A percentile compares a stretch with the other conserved stretches of the same genome.
These are phyloP conservation scores for Pancytospora epiphaga DNA, from an alignment of 371 early-diverging fungal genomes.

Conservation along the genomic window DNA sequence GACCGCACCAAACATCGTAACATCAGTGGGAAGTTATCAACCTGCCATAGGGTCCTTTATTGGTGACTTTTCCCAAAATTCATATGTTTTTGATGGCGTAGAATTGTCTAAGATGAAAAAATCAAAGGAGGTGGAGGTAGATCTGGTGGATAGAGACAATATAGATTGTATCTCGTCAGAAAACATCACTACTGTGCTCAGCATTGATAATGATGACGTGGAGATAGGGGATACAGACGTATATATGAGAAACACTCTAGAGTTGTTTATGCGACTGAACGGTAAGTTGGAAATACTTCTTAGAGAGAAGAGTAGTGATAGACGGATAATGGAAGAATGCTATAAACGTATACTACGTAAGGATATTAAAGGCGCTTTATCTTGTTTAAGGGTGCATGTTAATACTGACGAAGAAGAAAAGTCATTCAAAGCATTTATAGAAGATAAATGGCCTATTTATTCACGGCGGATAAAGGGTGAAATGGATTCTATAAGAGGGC, in stretches of 20 bases:
- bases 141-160: neutral
- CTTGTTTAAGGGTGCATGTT: neutral
- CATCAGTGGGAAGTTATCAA: too few relatives aligned
- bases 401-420: neutral
- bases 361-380: neutral
- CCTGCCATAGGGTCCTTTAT: too few relatives aligned
- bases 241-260: constrained; percentile 13
- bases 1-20: too few relatives aligned
- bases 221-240: constrained; percentile 3
- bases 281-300: neutral
- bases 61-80: neutral
- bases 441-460: neutral
- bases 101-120: neutral
- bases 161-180: neutral
- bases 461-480: neutral
- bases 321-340: constrained; percentile 5
- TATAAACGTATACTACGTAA: neutral
- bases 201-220: neutral
- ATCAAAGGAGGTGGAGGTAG: too few relatives aligned
- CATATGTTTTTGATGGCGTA: neutral
- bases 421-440: neutral
- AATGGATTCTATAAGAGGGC: neutral
- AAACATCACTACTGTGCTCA: neutral
- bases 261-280: constrained; percentile 11
- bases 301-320: neutral